Percentiles rank a stretch among this genome's conserved stretches.
These are phyloP conservation scores for Ophiosphaerella narmari DNA, from an alignment of 2,329 filamentous ascomycete genomes.

Conservation along the genomic window DNA sequence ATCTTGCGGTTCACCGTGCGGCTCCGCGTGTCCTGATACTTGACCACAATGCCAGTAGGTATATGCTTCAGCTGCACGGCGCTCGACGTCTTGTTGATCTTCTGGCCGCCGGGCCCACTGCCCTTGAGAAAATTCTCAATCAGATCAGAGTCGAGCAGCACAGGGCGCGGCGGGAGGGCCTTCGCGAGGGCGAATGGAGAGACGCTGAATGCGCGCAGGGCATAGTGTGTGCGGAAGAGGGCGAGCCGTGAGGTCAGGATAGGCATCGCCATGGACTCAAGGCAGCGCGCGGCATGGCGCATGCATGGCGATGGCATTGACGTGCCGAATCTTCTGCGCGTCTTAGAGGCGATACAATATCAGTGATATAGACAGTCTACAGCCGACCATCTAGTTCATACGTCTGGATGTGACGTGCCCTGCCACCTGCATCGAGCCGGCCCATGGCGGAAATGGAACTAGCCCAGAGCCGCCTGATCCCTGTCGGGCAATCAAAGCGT, in stretches of 20 bases:
- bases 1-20: conserved; percentile 84
- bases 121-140: conserved; percentile 88
- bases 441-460: no score
- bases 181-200: conserved; percentile 23
- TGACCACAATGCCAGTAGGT: conserved; percentile 89
- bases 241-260: conserved; percentile 3
- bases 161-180: conserved; percentile 69
- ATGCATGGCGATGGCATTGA: conserved; percentile 24
- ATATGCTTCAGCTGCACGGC: conserved; percentile 91
- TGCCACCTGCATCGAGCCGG: no score
- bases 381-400: neutral
- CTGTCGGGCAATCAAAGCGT: no score
- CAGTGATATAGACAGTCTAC: no score
- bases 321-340: neutral
- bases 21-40: conserved; percentile 82
- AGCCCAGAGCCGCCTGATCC: no score
- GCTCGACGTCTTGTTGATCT: conserved; percentile 98
- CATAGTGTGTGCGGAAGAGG: conserved; percentile 9
- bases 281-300: conserved; percentile 4
- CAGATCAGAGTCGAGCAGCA: conserved; percentile 77
- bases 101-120: conserved; percentile 90
- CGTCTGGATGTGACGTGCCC: neutral
- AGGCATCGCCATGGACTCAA: conserved; percentile 16
- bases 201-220: conserved; percentile 23
- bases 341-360: neutral